Evolutionary conservation across 2,329 filamentous ascomycete genomes (phyloP), one percentile per base, ranked within the genome.

Genomic region (Fusarium phyllophilum): DNA sequence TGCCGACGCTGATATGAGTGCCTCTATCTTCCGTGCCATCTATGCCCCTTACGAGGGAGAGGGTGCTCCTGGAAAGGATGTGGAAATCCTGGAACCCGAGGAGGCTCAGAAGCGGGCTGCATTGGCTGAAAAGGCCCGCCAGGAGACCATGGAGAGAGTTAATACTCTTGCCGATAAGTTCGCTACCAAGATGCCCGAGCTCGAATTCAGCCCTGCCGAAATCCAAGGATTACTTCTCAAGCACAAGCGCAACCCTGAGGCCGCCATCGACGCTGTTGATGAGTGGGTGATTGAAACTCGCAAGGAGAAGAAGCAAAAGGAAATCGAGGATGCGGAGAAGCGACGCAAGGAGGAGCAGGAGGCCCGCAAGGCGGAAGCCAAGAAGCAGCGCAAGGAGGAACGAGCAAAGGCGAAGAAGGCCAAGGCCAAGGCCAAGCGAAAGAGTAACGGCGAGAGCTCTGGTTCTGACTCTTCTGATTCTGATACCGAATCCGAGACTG

Each of bases 161-260:
- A 80, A 84, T 22, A 73, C 71, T 8, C 81, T 89, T n/a, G 86
- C 89, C 3, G 62, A 78, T 18, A 75, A 84, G 58, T 91, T 91
- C 66, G 84, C 86, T 2, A 75, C 81, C 14, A 83, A 82, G 77
- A 83, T 91, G n/a, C 89, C 89, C 1, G 82, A 83, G 34, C 81
- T 85, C 48, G 85, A 89, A 77, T 91, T 91, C 77, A 89, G 86
- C 60, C 89, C 89, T 0, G 89, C 89, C 11, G 89, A 91, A 80
- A 84, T 91, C 10, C 89, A 91, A 78, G 89, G 89, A 10, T 86
- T 86, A 62, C 82, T 91, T 55, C 82, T 91, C 69, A 86, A 85
- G 75, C 81, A 90, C 76, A 91, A 91, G 83, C 84, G 85, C 15
- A 81, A 84, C 62, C 86, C 89, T 0, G 81, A 84, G 41, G 83